Conservation (phyloP, 2,329 filamentous ascomycete genomes). For the Diaporthe aspalathi region DNA sequence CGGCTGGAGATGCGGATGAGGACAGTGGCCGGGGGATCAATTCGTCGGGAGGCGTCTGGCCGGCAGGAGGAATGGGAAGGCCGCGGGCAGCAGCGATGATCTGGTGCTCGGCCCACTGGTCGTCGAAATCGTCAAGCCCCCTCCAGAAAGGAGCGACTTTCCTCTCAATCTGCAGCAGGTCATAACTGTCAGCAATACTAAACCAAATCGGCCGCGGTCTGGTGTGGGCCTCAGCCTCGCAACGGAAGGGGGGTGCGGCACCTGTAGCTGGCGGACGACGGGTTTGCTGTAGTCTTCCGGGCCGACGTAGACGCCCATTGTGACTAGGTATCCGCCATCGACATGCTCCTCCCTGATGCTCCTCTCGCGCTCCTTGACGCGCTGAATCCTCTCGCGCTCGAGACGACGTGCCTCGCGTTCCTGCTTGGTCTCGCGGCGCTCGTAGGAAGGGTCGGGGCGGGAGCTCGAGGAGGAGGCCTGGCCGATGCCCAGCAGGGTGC, state of each 20-base stretch:
- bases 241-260: slow-evolving; percentile 53
- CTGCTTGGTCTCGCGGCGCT: slow-evolving; percentile 87
- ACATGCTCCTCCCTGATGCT: slow-evolving; percentile 93
- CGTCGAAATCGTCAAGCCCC: slow-evolving; percentile 88
- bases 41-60: slow-evolving; percentile 81
- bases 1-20: slow-evolving; percentile 58
- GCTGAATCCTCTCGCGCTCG: slow-evolving; percentile 81
- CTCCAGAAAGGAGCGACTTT: slow-evolving; percentile 95
- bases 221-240: neutral
- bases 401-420: slow-evolving; percentile 88
- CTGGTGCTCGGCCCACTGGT: slow-evolving; percentile 93
- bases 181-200: slow-evolving; percentile 4
- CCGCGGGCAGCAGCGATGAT: slow-evolving; percentile 91
- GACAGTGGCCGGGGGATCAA: slow-evolving; percentile 61
- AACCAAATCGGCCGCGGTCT: neutral
- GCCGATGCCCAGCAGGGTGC: slow-evolving; percentile 57
- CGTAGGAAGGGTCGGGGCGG: slow-evolving; percentile 58
- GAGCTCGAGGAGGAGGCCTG: slow-evolving; percentile 50
- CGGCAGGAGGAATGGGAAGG: slow-evolving; percentile 83
- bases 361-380: slow-evolving; percentile 86
- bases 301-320: slow-evolving; percentile 91
- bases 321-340: slow-evolving; percentile 94
- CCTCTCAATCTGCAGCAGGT: slow-evolving; percentile 79
- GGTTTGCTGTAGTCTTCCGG: slow-evolving; percentile 93
- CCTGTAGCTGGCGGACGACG: slow-evolving; percentile 89